Evolutionary conservation across 495 filamentous ascomycete species (phyloP), one percentile per base, ranked within the genome.

Genomic region (Podospora sp.): DNA sequence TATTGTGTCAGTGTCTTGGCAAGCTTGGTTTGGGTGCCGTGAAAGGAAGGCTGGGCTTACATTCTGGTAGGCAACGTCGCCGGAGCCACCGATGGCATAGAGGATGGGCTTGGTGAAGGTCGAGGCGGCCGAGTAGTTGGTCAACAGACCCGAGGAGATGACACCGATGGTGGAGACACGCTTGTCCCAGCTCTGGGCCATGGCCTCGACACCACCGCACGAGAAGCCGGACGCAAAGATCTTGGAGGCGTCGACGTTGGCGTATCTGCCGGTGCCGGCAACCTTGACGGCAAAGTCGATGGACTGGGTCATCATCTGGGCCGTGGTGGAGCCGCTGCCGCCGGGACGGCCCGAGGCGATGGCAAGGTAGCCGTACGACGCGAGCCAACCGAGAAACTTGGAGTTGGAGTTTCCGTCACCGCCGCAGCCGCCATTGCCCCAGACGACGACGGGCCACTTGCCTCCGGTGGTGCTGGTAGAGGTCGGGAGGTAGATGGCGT

Each of bases 201-300:
- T 69, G 21, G 76, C 74, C 65, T 78, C 76, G 46, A 78, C 29
- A 25, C 76, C 72, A 50, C 72, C 72, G 64, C 72, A 75, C 26
- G 62, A 67, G 40, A 61, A 60, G 20, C 72, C 72, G 46, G 71
- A 68, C 24, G 66, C 76, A 46, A 55, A 51, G 64, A 78, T 71
- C 36, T 57, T 53, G 52, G 69, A 62, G 4, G 67, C 64, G 57
- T 78, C 75, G 24, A 75, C 71, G 40, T 69, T 68, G 53, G 72
- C 71, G 68, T 75, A 75, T 40, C 65, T 69, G 46, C 68, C 75
- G 18, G 62, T 72, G 22, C 70, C 76, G 4, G 77, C 77, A 21
- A 64, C 68, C 56, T 70, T 70, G 53, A 68, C 65, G 51, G 74
- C 67, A 40, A 64, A 76, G 67, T 79, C 73, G 53, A 78, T 72